A percentile compares a stretch with the other conserved stretches of the same genome.
Evolutionary conservation across 2,329 filamentous ascomycete genomes (phyloP).

Genomic region (Mycosphaerella sp.): DNA sequence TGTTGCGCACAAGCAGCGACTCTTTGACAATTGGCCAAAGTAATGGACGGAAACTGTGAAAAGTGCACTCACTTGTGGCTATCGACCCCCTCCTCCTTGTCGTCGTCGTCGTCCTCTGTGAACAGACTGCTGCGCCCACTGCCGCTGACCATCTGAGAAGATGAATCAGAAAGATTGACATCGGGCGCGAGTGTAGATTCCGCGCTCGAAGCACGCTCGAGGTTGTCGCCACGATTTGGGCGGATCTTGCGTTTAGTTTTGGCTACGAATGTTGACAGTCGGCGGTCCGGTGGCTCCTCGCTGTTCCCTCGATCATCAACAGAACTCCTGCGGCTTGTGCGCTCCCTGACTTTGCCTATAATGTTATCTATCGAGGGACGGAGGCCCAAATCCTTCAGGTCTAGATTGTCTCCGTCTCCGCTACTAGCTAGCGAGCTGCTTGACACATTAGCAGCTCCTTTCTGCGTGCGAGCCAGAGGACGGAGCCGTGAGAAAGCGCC

Average conservation of each 20-base stretch:
- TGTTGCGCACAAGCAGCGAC: too few relatives aligned
- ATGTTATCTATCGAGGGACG: constrained; percentile 36
- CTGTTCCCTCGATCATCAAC: constrained; percentile 37
- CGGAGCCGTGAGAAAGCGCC: background rate
- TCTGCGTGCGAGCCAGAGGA: constrained; percentile 24
- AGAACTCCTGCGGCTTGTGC: constrained; percentile 33
- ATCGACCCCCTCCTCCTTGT: constrained; percentile 47
- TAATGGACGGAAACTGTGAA: background rate
- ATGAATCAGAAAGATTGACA: constrained; percentile 23
- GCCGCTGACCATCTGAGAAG: constrained; percentile 37
- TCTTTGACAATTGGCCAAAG: background rate
- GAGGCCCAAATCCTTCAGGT: constrained; percentile 23
- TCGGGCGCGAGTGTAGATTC: constrained; percentile 28
- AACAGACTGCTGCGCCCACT: constrained; percentile 46
- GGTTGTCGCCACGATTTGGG: constrained; percentile 8
- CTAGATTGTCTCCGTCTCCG: constrained; percentile 25
- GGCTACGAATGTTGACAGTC: constrained; percentile 46
- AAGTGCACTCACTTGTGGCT: constrained; percentile 31
- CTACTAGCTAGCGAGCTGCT: constrained; percentile 28
- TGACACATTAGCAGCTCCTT: constrained; percentile 26
- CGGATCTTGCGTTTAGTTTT: constrained; percentile 28
- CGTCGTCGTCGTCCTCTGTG: constrained; percentile 48
- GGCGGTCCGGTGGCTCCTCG: constrained; percentile 37
- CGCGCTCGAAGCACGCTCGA: constrained; percentile 31
- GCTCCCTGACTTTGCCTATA: constrained; percentile 37